Conservation (phyloP, 495 filamentous ascomycete genomes). For the Xylaria castorea region DNA sequence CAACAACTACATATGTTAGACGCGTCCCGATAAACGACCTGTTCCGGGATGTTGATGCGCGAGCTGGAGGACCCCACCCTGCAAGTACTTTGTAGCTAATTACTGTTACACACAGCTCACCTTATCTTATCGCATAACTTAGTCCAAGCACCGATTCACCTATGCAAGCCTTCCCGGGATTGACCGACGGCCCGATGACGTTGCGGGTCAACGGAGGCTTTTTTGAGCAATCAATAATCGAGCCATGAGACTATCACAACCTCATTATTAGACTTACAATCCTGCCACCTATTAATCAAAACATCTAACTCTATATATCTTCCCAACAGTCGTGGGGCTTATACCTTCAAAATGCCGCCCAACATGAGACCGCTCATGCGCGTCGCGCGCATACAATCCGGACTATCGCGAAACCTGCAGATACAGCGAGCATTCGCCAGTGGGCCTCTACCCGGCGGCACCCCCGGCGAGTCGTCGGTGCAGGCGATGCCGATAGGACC, state of each 20-base stretch:
- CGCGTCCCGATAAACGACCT: slow-evolving; percentile 22
- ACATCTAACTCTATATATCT: neutral
- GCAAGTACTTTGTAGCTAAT: slow-evolving; percentile 8
- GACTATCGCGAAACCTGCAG: slow-evolving; percentile 29
- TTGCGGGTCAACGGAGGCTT: slow-evolving; percentile 3
- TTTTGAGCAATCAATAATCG: neutral
- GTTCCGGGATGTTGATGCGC: slow-evolving; percentile 18
- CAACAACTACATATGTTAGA: slow-evolving; percentile 10
- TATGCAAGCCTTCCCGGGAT: slow-evolving; percentile 3
- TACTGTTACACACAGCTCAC: neutral
- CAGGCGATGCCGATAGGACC: slow-evolving; percentile 24
- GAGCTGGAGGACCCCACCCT: slow-evolving; percentile 23
- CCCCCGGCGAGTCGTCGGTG: slow-evolving; percentile 31
- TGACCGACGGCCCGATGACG: slow-evolving; percentile 16
- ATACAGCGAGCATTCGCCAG: slow-evolving; percentile 34
- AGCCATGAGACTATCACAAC: neutral
- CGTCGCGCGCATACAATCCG: slow-evolving; percentile 36
- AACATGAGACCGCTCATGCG: slow-evolving; percentile 37
- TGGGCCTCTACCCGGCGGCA: slow-evolving; percentile 37
- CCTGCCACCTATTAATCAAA: neutral
- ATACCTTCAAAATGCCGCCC: slow-evolving; percentile 31
- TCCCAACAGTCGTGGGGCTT: neutral
- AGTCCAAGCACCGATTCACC: neutral
- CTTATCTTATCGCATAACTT: neutral
- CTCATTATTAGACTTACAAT: neutral